A percentile compares a stretch with the other conserved stretches of the same genome.
These are phyloP conservation scores for Phaeosphaeriaceae sp. DNA, from an alignment of 2,329 filamentous ascomycete genomes.

Conservation along the genomic window DNA sequence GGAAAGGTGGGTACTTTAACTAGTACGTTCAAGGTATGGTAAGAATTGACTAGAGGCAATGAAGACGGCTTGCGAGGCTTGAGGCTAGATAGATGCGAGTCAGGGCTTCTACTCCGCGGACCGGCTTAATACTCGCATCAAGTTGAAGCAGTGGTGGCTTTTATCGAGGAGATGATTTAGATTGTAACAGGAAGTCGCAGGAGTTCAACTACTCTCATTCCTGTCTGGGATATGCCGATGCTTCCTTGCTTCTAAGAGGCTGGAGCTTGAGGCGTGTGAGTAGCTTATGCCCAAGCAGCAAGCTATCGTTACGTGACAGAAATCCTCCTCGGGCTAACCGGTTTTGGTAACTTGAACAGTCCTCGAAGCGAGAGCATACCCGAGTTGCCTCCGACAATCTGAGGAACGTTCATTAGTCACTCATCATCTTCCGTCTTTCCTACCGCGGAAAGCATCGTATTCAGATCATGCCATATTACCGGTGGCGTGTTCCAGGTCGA, in stretches of 20 bases:
- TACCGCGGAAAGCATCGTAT: slow-evolving; percentile 8
- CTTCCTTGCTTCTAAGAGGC: too few relatives aligned
- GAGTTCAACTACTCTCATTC: background rate
- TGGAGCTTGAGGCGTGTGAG: background rate
- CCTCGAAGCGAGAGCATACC: slow-evolving; percentile 8
- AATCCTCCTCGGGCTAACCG: slow-evolving; percentile 5
- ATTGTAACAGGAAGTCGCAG: background rate
- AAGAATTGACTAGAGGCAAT: slow-evolving; percentile 15
- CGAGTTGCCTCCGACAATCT: slow-evolving; percentile 4
- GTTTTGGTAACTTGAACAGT: slow-evolving; percentile 16
- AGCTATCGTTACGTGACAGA: background rate
- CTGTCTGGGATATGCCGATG: background rate
- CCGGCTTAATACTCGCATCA: slow-evolving; percentile 4
- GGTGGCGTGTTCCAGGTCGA: slow-evolving; percentile 24
- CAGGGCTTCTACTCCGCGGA: slow-evolving; percentile 18
- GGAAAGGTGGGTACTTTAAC: slow-evolving; percentile 13
- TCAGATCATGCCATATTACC: slow-evolving; percentile 11
- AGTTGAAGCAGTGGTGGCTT: background rate
- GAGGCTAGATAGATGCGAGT: slow-evolving; percentile 6
- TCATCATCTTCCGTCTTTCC: slow-evolving; percentile 1
- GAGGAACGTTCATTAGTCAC: slow-evolving; percentile 10
- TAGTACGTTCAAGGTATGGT: slow-evolving; percentile 16
- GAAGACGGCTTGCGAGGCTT: slow-evolving; percentile 16
- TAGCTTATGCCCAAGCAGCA: background rate
- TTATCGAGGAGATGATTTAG: background rate